These are phyloP conservation scores for Mucor saturninus DNA, from an alignment of 371 early-diverging fungal genomes.

Conservation along the genomic window DNA sequence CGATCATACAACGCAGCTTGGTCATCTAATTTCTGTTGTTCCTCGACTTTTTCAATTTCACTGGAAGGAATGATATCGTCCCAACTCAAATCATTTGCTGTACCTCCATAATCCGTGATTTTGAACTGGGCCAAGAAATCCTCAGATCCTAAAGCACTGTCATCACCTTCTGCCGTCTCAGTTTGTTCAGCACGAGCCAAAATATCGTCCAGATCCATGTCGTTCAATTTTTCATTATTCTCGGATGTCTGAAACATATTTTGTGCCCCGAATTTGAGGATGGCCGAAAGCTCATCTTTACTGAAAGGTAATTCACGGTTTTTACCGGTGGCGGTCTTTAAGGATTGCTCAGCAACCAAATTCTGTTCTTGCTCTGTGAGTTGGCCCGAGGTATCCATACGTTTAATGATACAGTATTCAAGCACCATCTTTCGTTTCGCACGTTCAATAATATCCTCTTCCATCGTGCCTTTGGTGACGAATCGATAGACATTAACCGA, in stretches of 20 bases:
- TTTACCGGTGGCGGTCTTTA: conserved; percentile 50
- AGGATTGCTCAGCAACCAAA: conserved; percentile 18
- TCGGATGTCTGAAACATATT: conserved; percentile 91
- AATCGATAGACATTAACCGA: conserved; percentile 98
- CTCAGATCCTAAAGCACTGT: conserved; percentile 72
- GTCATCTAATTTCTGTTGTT: conserved; percentile 56
- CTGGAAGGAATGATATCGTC: conserved; percentile 94
- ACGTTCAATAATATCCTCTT: conserved; percentile 97
- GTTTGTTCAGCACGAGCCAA: conserved; percentile 92
- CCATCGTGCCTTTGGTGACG: conserved; percentile 97
- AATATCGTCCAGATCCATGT: conserved; percentile 95
- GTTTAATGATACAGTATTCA: conserved; percentile 96
- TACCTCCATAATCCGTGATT: conserved; percentile 90
- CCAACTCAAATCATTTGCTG: conserved; percentile 81
- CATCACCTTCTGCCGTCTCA: conserved; percentile 74
- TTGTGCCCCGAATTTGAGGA: conserved; percentile 97
- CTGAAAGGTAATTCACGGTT: conserved; percentile 56
- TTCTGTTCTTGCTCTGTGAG: conserved; percentile 64
- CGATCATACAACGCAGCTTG: conserved; percentile 56
- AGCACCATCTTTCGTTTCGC: conserved; percentile 99
- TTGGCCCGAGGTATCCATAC: conserved; percentile 96
- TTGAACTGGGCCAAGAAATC: conserved; percentile 95
- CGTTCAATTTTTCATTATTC: conserved; percentile 79
- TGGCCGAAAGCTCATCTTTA: conserved; percentile 89
- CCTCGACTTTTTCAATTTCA: conserved; percentile 74